Base-by-base conservation (phyloP, 2,329 filamentous ascomycete species). In the Trichoderma atroviride region DNA sequence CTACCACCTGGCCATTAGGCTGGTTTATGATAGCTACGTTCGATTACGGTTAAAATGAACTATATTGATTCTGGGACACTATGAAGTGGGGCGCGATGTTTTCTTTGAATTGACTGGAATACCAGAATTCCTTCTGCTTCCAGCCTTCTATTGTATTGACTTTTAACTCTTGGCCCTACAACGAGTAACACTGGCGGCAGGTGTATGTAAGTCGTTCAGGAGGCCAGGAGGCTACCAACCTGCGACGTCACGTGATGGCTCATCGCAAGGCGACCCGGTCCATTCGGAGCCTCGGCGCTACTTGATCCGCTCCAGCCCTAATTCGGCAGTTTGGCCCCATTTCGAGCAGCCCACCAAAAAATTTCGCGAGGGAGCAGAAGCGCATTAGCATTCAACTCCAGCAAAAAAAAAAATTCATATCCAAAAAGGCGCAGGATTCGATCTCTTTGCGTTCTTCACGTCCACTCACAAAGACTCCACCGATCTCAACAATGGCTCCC, bases 361-460 rank as follows among this genome's bases (percentile, higher is more conserved):
- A 43, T 52, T 64, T 56, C 33, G 37, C 50, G 50, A 64, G 29
- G 29, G 35, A 56, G n/a, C n/a, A 71, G 69, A 29, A 22, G 71
- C 66, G 40, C 29, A 24, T 33, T 63, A 63, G 71, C 53, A 65
- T 57, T 57, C 70, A 61, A 43, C 62, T 63, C 70, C 64, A 64
- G 71, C 67, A 60, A 71, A 61, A 63, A 71, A 27, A 27, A 70
- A 50, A 13, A 24, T 55, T 71, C 72, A 75, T 72, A 66, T 71
- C 68, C 74, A 71, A 74, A 75, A 77, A 80, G 86, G 88, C 93
- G 93, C 91, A 96, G 93, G 93, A 96, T 96, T 85, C 85, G 84
- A 96, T 84, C 77, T 87, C 85, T 87, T 87, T 87, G 85, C 85
- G 85, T 84, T 80, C 80, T 79, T 72, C 75, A 79, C 76, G 74